A percentile compares a stretch with the other conserved stretches of the same genome.
These are phyloP conservation scores for Yarrowia osloensis DNA, from an alignment of 805 yeast species.

Conservation along the genomic window DNA sequence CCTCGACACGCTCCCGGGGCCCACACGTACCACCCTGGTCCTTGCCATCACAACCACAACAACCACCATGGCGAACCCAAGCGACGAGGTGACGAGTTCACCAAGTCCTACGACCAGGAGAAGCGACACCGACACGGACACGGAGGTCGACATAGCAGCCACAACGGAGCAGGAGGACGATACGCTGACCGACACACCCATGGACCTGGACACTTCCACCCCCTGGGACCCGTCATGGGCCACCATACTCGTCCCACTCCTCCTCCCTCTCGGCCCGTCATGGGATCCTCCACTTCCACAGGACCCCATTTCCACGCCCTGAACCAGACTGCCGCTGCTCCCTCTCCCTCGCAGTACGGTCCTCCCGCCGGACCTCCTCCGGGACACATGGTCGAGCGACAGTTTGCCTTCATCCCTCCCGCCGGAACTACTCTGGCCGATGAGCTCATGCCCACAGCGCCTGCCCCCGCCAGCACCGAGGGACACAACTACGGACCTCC, in stretches of 20 bases:
- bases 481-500: constrained; percentile 12
- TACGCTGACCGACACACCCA: neutral
- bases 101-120: neutral
- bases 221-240: neutral
- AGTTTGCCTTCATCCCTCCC: constrained; percentile 15
- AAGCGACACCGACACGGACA: neutral
- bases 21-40: neutral
- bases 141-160: neutral
- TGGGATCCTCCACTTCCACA: neutral
- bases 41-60: neutral
- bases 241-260: neutral
- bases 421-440: constrained; percentile 14
- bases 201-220: neutral
- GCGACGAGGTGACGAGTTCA: neutral
- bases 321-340: neutral
- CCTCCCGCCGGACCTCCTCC: constrained; percentile 24
- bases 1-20: constrained; percentile 10
- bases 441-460: constrained; percentile 1
- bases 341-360: neutral
- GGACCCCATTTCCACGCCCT: constrained; percentile 3
- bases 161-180: constrained; percentile 1
- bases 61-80: neutral
- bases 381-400: neutral
- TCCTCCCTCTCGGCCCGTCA: neutral
- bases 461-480: neutral